phyloP scores from a whole-genome alignment of 2,329 filamentous ascomycete genomes.

The Colletotrichum eleusines region DNA sequence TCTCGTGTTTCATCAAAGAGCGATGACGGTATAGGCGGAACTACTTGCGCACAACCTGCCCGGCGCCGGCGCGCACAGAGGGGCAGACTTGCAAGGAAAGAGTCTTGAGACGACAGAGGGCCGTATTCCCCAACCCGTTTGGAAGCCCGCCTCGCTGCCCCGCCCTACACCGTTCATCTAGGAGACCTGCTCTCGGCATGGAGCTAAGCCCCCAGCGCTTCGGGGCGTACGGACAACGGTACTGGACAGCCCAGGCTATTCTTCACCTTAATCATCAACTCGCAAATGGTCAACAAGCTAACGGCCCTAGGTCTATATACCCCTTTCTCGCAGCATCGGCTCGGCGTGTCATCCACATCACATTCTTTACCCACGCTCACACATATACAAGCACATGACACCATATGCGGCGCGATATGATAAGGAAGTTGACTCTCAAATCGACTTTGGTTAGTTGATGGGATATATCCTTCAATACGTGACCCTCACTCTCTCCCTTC shows the following conservation, averaged over 20 bases:
- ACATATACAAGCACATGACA: neutral
- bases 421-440: slow-evolving; percentile 2
- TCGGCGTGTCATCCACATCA: neutral
- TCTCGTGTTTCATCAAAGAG: neutral
- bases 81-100: no score
- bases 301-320: neutral
- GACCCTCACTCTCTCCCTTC: no score
- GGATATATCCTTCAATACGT: slow-evolving; percentile 20
- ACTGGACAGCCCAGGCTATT: neutral
- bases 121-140: no score
- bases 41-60: no score
- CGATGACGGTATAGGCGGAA: no score
- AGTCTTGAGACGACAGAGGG: no score
- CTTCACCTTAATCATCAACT: neutral
- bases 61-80: no score
- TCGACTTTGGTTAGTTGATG: neutral
- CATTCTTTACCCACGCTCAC: neutral
- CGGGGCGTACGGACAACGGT: neutral
- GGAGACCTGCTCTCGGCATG: neutral
- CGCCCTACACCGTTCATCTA: neutral
- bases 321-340: neutral
- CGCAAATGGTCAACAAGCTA: neutral
- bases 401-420: no score
- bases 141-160: neutral
- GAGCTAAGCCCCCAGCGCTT: neutral